Conservation (phyloP, 768 basidiomycete genomes). For the Panaeolus cyanescens region DNA sequence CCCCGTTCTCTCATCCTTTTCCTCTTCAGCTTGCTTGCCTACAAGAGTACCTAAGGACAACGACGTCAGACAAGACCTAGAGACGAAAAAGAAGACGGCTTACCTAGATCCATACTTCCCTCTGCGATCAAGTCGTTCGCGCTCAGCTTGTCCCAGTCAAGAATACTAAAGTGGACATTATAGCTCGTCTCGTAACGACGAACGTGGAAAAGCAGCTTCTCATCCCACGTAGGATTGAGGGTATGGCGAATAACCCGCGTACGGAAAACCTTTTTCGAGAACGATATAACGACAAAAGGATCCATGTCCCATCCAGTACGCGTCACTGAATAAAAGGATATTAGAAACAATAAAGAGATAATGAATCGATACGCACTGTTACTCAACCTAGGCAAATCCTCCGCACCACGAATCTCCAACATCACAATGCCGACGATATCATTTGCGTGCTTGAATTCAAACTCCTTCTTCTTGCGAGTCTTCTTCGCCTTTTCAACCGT, state of each 20-base stretch:
- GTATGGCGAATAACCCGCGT: conserved; percentile 87
- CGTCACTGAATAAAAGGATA: conserved; percentile 54
- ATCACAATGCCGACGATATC: conserved; percentile 95
- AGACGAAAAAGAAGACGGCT: background rate
- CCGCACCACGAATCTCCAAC: conserved; percentile 85
- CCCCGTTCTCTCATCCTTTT: background rate
- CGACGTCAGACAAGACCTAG: no score
- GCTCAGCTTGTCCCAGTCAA: conserved; percentile 96
- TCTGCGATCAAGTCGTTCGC: conserved; percentile 91
- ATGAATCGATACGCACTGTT: conserved; percentile 64
- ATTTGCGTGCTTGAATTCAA: conserved; percentile 61
- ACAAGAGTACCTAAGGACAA: background rate
- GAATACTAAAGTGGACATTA: conserved; percentile 77
- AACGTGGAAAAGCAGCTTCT: conserved; percentile 95
- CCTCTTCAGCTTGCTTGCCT: background rate
- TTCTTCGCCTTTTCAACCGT: conserved; percentile 12
- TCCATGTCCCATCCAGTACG: conserved; percentile 96
- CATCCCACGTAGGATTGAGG: conserved; percentile 87
- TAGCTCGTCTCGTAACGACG: conserved; percentile 81
- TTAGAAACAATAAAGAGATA: background rate
- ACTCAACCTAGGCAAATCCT: conserved; percentile 81
- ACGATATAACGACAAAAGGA: conserved; percentile 93
- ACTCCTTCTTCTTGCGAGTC: conserved; percentile 28
- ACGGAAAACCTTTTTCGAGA: conserved; percentile 96
- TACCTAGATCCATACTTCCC: conserved; percentile 60